Percentiles rank a stretch among this genome's conserved stretches.
Conservation (phyloP, 805 yeast species). For the Metschnikowia borealis region DNA sequence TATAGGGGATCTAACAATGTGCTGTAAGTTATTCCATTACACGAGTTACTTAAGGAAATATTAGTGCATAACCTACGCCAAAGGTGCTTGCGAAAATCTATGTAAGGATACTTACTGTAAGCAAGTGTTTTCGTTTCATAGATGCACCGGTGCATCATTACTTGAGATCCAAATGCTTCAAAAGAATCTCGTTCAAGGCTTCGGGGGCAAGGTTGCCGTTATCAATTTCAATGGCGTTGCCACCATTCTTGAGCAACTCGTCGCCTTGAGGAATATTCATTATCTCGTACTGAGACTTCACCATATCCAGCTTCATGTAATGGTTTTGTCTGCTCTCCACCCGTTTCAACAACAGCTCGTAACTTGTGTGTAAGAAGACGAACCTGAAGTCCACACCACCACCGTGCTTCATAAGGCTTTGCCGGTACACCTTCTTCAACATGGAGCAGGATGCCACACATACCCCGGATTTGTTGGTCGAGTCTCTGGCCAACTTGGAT, state of each 20-base stretch:
- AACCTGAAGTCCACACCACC: constrained; percentile 45
- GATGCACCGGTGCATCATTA: not conserved
- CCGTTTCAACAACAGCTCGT: constrained; percentile 56
- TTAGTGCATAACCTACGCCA: no score
- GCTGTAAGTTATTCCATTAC: no score
- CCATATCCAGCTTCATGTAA: constrained; percentile 85
- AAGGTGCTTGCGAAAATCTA: no score
- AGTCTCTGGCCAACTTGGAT: constrained; percentile 32
- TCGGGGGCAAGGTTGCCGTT: constrained; percentile 6
- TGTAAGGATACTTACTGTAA: no score
- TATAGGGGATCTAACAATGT: no score
- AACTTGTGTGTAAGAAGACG: constrained; percentile 63
- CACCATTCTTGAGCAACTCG: constrained; percentile 36
- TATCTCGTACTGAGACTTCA: constrained; percentile 68
- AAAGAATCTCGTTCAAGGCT: constrained; percentile 20
- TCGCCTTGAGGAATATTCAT: constrained; percentile 62
- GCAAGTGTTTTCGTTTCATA: not conserved
- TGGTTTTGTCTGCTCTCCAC: constrained; percentile 67
- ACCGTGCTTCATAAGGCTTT: constrained; percentile 45
- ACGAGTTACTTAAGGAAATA: no score
- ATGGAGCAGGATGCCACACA: constrained; percentile 81
- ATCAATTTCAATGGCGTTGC: constrained; percentile 24
- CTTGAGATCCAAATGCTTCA: constrained; percentile 6
- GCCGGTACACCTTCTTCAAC: constrained; percentile 71
- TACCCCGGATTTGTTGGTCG: constrained; percentile 18